These are phyloP conservation scores for Collybia nuda DNA, from an alignment of 768 basidiomycete species.

Conservation along the genomic window DNA sequence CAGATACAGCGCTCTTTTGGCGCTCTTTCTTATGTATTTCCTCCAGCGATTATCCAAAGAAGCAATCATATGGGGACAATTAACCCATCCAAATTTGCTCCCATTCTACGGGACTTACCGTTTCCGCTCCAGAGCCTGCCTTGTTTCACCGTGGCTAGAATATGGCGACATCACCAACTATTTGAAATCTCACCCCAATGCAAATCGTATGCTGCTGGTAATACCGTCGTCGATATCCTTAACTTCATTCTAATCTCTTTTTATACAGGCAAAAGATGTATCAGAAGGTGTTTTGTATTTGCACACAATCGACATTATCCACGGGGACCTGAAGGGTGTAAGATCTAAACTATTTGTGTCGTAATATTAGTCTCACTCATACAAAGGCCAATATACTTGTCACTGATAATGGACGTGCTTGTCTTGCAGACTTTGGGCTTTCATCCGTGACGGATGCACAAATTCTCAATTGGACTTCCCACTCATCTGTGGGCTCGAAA, in stretches of 20 bases:
- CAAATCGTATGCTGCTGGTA: slow-evolving; percentile 2
- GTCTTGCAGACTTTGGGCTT: neutral
- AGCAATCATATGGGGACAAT: slow-evolving; percentile 10
- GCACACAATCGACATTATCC: slow-evolving; percentile 5
- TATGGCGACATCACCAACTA: slow-evolving; percentile 5
- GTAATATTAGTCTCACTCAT: neutral
- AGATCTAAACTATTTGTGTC: neutral
- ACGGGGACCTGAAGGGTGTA: slow-evolving; percentile 14
- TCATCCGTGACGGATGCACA: neutral
- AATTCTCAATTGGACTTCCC: slow-evolving; percentile 3
- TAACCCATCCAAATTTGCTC: slow-evolving; percentile 8
- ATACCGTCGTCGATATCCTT: neutral
- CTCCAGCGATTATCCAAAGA: slow-evolving; percentile 6
- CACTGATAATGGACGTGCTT: slow-evolving; percentile 4
- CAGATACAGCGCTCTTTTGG: too few species aligned
- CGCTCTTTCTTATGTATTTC: too few species aligned
- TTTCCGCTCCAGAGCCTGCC: neutral
- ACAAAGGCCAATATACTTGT: slow-evolving; percentile 15
- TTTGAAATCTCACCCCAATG: neutral
- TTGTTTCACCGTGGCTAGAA: slow-evolving; percentile 14
- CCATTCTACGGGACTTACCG: slow-evolving; percentile 10
- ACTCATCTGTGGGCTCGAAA: slow-evolving; percentile 2
- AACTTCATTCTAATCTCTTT: too few species aligned
- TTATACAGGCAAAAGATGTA: slow-evolving; percentile 3
- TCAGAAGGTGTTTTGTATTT: slow-evolving; percentile 6